Evolutionary conservation across 805 yeast species (phyloP).

Genomic region (Myxozyma vanderwaltii): DNA sequence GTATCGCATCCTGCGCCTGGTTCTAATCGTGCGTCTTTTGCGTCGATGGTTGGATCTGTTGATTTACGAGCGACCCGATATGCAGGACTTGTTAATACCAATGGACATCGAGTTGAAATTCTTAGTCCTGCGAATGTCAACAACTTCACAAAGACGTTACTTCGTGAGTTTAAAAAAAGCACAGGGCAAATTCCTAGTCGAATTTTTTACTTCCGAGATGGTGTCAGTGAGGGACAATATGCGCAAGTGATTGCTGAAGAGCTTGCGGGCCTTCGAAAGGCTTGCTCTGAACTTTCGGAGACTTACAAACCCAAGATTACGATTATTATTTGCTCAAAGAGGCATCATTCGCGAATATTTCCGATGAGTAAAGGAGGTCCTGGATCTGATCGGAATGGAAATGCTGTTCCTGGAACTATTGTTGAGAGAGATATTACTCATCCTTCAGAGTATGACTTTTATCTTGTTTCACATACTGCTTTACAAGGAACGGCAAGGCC

Average conservation of each 20-base stretch:
- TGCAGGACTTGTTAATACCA: conserved; percentile 20
- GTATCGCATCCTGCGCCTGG: conserved; percentile 41
- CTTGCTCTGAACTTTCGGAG: conserved; percentile 14
- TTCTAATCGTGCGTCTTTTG: conserved; percentile 21
- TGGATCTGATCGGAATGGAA: conserved; percentile 36
- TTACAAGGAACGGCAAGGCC: conserved; percentile 45
- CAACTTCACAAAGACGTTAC: conserved; percentile 6
- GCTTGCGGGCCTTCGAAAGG: conserved; percentile 37
- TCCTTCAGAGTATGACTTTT: conserved; percentile 41
- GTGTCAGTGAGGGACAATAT: conserved; percentile 44
- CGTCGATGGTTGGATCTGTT: conserved; percentile 22
- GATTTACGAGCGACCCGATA: conserved; percentile 24
- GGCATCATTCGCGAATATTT: conserved; percentile 41
- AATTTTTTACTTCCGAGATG: conserved; percentile 43
- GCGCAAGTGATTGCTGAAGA: conserved; percentile 40
- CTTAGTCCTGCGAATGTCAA: conserved; percentile 13
- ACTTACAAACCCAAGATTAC: conserved; percentile 39
- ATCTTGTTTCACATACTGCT: conserved; percentile 42
- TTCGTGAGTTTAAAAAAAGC: conserved; percentile 22
- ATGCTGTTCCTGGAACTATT: conserved; percentile 40
- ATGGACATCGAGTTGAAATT: conserved; percentile 20
- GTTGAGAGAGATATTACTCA: conserved; percentile 43
- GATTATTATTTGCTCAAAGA: conserved; percentile 38
- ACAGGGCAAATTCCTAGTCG: conserved; percentile 37
- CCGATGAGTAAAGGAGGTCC: conserved; percentile 34